Evolutionary conservation across 1,284 basidiomycete genomes (phyloP).

Genomic region (Austroboletus novae-zelandiae): DNA sequence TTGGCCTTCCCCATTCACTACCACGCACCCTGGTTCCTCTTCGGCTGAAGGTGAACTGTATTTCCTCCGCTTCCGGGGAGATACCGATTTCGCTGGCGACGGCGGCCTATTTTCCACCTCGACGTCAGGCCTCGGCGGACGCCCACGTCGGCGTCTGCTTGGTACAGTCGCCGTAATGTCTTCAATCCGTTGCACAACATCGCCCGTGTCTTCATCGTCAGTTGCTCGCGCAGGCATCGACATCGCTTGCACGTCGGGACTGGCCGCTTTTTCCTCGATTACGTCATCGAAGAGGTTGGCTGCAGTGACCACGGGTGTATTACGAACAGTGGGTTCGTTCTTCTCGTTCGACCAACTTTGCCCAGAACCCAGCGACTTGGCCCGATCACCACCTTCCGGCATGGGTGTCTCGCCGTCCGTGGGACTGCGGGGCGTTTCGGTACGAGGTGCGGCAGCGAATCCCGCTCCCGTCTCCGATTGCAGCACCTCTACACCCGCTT

Average conservation of each 20-base stretch:
- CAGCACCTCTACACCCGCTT: constrained; percentile 40
- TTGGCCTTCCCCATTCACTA: constrained; percentile 19
- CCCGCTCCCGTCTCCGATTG: constrained; percentile 26
- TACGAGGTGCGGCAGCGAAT: constrained; percentile 18
- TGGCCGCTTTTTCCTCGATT: constrained; percentile 12
- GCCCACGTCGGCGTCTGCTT: constrained; percentile 31
- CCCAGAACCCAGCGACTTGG: constrained; percentile 17
- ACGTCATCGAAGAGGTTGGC: constrained; percentile 34
- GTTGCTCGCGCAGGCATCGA: constrained; percentile 20
- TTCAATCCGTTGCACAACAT: constrained; percentile 8
- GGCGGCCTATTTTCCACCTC: constrained; percentile 1
- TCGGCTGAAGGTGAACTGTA: constrained; percentile 16
- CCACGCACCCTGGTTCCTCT: constrained; percentile 8
- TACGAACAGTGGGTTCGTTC: constrained; percentile 13
- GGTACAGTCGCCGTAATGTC: constrained; percentile 2
- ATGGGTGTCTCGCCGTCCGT: constrained; percentile 27
- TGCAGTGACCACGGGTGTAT: constrained; percentile 20
- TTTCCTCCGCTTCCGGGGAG: constrained; percentile 30
- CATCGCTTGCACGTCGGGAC: constrained; percentile 12
- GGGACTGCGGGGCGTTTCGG: constrained; percentile 21
- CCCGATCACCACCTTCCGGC: constrained; percentile 16
- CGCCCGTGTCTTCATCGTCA: constrained; percentile 3
- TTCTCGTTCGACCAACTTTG: constrained; percentile 15
- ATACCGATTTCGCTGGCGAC: constrained; percentile 12
- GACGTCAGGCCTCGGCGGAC: constrained; percentile 12